Evolutionary conservation across 495 filamentous ascomycete species (phyloP).

Genomic region (Elasticomyces elasticus): DNA sequence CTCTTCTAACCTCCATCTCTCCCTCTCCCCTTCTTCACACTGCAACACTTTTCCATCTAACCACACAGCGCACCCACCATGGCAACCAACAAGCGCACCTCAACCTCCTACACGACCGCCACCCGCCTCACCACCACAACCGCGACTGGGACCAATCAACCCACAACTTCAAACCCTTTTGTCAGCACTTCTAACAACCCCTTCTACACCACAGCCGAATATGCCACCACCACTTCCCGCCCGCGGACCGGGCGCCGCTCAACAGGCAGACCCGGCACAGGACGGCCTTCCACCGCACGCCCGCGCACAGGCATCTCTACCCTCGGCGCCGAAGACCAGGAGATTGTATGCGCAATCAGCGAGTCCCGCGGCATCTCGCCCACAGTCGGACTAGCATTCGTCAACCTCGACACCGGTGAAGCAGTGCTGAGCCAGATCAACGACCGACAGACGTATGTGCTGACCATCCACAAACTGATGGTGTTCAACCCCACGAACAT

Average conservation of each 20-base stretch:
- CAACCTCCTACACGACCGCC: slow-evolving; percentile 13
- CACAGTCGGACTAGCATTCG: slow-evolving; percentile 78
- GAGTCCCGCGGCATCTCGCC: slow-evolving; percentile 79
- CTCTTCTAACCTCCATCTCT: not conserved
- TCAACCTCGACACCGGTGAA: slow-evolving; percentile 76
- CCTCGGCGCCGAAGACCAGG: slow-evolving; percentile 51
- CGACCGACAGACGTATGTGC: slow-evolving; percentile 78
- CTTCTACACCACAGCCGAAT: slow-evolving; percentile 12
- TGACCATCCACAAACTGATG: slow-evolving; percentile 70
- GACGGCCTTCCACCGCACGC: slow-evolving; percentile 32
- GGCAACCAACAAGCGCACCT: slow-evolving; percentile 10
- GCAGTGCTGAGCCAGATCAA: slow-evolving; percentile 82
- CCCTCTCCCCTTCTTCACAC: not conserved
- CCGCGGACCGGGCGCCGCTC: slow-evolving; percentile 37
- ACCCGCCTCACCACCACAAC: slow-evolving; percentile 2
- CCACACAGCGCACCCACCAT: not conserved
- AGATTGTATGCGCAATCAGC: slow-evolving; percentile 80
- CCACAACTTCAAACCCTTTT: not conserved
- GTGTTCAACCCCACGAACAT: slow-evolving; percentile 69
- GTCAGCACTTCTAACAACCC: slow-evolving; percentile 10
- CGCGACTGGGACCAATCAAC: not conserved
- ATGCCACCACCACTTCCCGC: slow-evolving; percentile 30
- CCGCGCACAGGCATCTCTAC: slow-evolving; percentile 59
- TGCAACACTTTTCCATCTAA: not conserved
- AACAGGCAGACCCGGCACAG: slow-evolving; percentile 36